Evolutionary conservation across 805 yeast genomes (phyloP), one percentile per base, ranked within the genome.

Genomic region (Danielia oregonensis): DNA sequence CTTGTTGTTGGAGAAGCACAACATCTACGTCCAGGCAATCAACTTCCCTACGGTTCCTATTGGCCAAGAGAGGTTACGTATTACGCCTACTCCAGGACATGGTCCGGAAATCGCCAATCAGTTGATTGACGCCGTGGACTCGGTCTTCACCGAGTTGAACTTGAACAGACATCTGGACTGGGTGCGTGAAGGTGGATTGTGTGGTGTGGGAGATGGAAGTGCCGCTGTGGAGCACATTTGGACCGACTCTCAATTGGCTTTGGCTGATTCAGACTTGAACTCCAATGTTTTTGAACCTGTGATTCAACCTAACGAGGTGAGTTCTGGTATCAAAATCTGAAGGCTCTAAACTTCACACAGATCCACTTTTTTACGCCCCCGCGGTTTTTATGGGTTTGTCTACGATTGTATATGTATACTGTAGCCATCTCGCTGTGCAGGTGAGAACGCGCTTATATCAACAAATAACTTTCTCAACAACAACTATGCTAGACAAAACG

Each of bases 61-160:
- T 48, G 98, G 98, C 41, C 82, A 88, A 46, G 99, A 93, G 68
- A 81, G 98, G 59, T 77, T 93, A 53, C 81, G 99, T 66, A 79
- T 93, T 56, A 93, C 99, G n/a, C 97, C 99, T 36, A 89, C 98
- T 26, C 99, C 99, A 24, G 97, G 96, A 35, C 99, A 93, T 60
- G 76, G 79, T 13, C 72, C 78, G 39, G 85, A 81, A 37, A 70
- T 86, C 32, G 74, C 91, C 34, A 86, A 88, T 57, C 72, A 78
- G 46, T 74, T 93, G 49, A 72, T 93, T 35, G 76, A 66, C 8
- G 87, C 97, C 9, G 70, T 93, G 31, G 95, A 87, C 49, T 74
- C 76, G 30, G 86, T 89, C 16, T 93, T 91, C 69, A 70, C 68
- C 26, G 82, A 82, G 44, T 71, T 93, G 59, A 72, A 70, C 41